These are phyloP conservation scores for Gynandropsis gynandra DNA, from an alignment of 345 rosid species.

Conservation along the genomic window DNA sequence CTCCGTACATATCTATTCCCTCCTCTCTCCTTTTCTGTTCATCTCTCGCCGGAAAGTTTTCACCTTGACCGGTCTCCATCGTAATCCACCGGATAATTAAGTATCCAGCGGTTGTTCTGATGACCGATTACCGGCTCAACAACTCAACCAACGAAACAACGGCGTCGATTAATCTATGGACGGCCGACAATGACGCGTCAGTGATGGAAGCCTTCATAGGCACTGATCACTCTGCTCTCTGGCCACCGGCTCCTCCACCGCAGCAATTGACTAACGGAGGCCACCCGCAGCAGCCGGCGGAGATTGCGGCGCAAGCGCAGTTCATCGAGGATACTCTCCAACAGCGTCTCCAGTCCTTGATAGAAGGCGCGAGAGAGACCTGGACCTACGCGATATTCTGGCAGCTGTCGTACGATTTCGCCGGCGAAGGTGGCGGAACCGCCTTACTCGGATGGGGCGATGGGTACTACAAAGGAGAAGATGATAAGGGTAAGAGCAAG, in stretches of 20 bases:
- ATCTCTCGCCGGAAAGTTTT: conserved; percentile 12
- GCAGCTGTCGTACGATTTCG: conserved; percentile 66
- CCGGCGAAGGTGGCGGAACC: conserved; percentile 36
- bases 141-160: not conserved
- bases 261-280: conserved; percentile 2
- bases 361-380: conserved; percentile 57
- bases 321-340: conserved; percentile 72
- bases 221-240: conserved; percentile 56
- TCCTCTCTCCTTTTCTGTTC: conserved; percentile 15
- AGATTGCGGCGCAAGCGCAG: conserved; percentile 12
- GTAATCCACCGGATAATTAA: not conserved
- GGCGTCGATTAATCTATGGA: conserved; percentile 50
- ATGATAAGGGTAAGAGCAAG: conserved; percentile 52
- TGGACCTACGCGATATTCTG: conserved; percentile 98
- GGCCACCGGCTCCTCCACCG: conserved; percentile 44
- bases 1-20: conserved; percentile 20
- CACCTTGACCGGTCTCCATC: no score
- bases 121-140: conserved; percentile 18
- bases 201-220: conserved; percentile 94
- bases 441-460: conserved; percentile 87
- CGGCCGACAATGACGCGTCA: conserved; percentile 64
- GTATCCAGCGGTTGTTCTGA: conserved; percentile 12
- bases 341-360: conserved; percentile 75
- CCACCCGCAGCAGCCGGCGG: not conserved
- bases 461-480: conserved; percentile 92